Base-by-base conservation (phyloP, 2,329 filamentous ascomycete genomes). In the Trichothecium sympodiale region DNA sequence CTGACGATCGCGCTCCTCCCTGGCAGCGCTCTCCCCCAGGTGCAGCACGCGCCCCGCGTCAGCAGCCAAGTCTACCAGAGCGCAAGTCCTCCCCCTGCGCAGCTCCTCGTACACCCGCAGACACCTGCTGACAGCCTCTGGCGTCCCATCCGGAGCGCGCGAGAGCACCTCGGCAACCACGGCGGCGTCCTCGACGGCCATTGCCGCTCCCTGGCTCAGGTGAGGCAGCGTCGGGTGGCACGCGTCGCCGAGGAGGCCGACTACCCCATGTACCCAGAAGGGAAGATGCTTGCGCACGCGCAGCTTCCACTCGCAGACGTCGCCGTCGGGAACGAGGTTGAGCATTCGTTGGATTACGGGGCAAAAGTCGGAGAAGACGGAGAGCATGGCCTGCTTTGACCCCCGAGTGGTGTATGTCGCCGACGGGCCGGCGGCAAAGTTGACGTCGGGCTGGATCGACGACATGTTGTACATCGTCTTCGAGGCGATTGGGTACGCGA, bases 401-500 rank as follows among this genome's bases (percentile, higher is more conserved):
- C 72, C 76, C 42, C 64, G 67, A 7, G 74, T 80, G 1, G 75
- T 80, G 63, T 79, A 81, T 0, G 71, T 77, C 27, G 64, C 65
- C 23, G 64, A 68, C 8, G 70, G 67, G 3, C 74, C 71, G 8
- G 64, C 62, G 10, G 74, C 71, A 37, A 76, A 77, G 50, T 76
- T 70, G 43, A 56, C 59, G 46, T 80, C 76, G 3, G 75, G 75
- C 51, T 80, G 76, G 20, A 71, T 64, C 9, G 74, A 67, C 10
- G 74, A 76, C 25, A 80, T 58, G 55, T 80, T 80, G 59, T 79
- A 80, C 46, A 79, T 69, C 26, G 65, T 67, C 48, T 83, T 75
- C 49, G 67, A 71, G 41, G 73, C 68, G 30, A 89, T 77, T 0
- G 82, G 77, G 52, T 88, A 89, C 0, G 80, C 80, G 46, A 88